Evolutionary conservation across 2,329 filamentous ascomycete species (phyloP), one percentile per base, ranked within the genome.

Genomic region (Venturia carpophila): DNA sequence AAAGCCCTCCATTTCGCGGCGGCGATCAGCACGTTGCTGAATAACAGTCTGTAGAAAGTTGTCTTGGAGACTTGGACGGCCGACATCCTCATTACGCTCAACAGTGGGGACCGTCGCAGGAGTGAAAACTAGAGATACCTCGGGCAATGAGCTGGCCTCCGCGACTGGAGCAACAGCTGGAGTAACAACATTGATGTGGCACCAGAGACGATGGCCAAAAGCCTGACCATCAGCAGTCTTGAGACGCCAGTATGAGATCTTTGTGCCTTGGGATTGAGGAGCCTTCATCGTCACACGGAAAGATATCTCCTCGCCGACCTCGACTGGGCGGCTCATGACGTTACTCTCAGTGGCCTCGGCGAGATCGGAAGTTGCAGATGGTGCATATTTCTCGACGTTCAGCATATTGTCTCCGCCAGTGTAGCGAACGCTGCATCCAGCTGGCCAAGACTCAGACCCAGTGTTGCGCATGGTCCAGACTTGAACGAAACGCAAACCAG

Each of bases 331-430:
- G 67, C 85, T 84, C 74, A 91, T 86, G 65, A 89, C 83, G 63
- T 91, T 94, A 73, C 90, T 96, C 79, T 94, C 89, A 65, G 87
- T 90, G 64, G 92, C 91, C 42, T 86, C 86, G 45, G 87, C 84
- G 66, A 97, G 86, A 70, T 92, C 87, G 47, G 83, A 82, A 65
- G 91, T 85, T 69, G 88, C 90, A n/a, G 89, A 87, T 30, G 92
- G 90, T 71, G 89, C 89, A 67, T 83, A 83, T 63, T 89, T 86
- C 75, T 96, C 90, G 64, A 96, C 84, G 69, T 92, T 89, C 71
- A 95, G 91, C 94, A 99, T 97, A 78, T 93, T 92, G 75, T 97
- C 93, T 62, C 94, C 94, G 66, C 93, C 92, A 66, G 95, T 89
- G 72, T 92, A 97, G 76, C 90, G 91, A 70, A 97, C 90, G 65